Evolutionary conservation across 768 basidiomycete species (phyloP), one percentile per base, ranked within the genome.

Genomic region (Boletus sp.): DNA sequence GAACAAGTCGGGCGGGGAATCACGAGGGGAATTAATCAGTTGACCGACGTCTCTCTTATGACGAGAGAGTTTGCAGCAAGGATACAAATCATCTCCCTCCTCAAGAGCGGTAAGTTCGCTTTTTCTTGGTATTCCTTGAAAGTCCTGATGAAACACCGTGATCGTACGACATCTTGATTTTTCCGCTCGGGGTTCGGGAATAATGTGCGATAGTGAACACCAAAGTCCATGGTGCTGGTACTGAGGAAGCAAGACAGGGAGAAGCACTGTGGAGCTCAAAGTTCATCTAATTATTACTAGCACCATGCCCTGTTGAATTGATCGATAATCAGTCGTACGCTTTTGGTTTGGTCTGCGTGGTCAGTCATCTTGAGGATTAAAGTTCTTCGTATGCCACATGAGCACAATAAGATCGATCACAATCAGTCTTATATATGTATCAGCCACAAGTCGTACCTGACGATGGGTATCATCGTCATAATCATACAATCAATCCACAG

Each of bases 211-310:
- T 27, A 81, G 79, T 80, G 62, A 79, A 78, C 58, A 66, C 75
- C 4, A 76, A 73, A 56, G 70, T 82, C 13, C 79, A 77, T 68
- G 75, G 77, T 11, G 63, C 65, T 47, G 79, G 78, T 58, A 76
- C 74, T 57, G 77, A 79, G 33, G 75, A 80, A 68, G 79, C 78
- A 10, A 72, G 81, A 54, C 73, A 78, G 54, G 73, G 74, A 45
- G 80, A 81, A 58, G 80, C 79, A 7, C 61, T 79, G 60, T 79
- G 79, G 75, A 81, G 79, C 62, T 80, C 79, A 15, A 79, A 77
- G 63, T 75, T 80, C 61, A 76, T 81, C 39, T 79, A 60, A 73
- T 30, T 10, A 35, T 46, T 27, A 30, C 30, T 30, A 7, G 14
- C 30, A 13, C 7, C 29, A 14, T 32, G 25, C 33, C 27, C 35